Evolutionary conservation across 345 rosid species (phyloP).

Genomic region (Populus tremula): DNA sequence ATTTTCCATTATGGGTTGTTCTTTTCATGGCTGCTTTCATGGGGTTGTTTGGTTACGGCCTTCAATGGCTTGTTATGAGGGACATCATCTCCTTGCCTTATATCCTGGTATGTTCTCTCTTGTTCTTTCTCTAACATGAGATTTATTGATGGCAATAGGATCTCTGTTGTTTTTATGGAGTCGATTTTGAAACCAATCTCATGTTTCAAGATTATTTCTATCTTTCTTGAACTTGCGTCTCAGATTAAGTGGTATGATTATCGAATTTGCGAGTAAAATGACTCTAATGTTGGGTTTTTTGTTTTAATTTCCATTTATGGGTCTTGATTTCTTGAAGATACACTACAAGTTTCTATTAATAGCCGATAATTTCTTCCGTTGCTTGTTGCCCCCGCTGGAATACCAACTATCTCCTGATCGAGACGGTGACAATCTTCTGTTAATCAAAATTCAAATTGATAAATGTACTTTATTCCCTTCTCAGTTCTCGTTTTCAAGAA

Average conservation of each 20-base stretch:
- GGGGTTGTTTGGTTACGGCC: constrained; percentile 80
- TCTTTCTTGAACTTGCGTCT: background rate
- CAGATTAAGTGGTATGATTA: background rate
- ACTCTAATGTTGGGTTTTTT: background rate
- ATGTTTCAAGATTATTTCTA: background rate
- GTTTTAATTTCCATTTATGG: background rate
- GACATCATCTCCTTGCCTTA: constrained; percentile 67
- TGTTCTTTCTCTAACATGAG: background rate
- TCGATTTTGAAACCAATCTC: background rate
- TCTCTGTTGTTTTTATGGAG: background rate
- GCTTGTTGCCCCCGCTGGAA: background rate
- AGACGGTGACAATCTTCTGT: background rate
- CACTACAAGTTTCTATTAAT: background rate
- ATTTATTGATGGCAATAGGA: background rate
- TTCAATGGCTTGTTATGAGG: constrained; percentile 79
- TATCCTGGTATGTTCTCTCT: constrained; percentile 46
- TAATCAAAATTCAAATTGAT: too few species aligned
- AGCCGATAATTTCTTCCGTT: background rate
- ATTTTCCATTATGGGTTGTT: constrained; percentile 67
- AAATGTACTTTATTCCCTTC: too few species aligned
- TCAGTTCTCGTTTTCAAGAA: too few species aligned
- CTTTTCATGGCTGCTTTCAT: constrained; percentile 78
- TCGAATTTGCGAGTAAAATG: background rate
- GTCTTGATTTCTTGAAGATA: background rate
- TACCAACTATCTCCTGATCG: background rate